Evolutionary conservation across 441 rosid species (phyloP).

Genomic region (Metrosideros polymorpha): DNA sequence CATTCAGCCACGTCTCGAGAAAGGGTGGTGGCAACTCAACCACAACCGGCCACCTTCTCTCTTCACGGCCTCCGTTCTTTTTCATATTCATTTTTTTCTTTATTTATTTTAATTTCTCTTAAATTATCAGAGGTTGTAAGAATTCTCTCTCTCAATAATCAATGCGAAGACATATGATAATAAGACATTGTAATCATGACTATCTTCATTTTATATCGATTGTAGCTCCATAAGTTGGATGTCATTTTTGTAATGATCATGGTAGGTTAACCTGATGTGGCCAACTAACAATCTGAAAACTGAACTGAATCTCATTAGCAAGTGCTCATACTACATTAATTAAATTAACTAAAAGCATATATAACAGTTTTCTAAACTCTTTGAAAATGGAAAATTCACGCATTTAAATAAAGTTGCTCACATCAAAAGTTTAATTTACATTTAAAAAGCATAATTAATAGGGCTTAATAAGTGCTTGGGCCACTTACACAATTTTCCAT

Average conservation of each 20-base stretch:
- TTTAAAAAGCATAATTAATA: no score
- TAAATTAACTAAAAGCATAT: background rate
- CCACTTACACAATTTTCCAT: no score
- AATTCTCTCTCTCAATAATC: background rate
- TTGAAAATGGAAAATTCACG: accelerated
- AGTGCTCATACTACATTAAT: background rate
- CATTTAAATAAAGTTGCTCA: background rate
- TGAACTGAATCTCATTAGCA: no score
- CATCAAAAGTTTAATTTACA: no score
- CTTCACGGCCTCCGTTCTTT: background rate
- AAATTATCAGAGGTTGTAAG: background rate
- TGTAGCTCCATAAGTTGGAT: background rate
- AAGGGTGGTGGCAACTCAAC: background rate
- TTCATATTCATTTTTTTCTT: no score
- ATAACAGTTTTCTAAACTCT: background rate
- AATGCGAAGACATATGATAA: background rate
- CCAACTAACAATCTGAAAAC: no score
- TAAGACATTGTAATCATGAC: background rate
- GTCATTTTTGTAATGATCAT: no score
- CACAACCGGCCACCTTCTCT: background rate
- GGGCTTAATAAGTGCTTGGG: no score
- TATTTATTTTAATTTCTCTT: background rate
- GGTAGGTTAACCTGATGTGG: no score
- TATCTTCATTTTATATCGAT: background rate
- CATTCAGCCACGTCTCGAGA: background rate